These are phyloP conservation scores for Haberlea rhodopensis DNA, from an alignment of 257 asterid genomes.

Conservation along the genomic window DNA sequence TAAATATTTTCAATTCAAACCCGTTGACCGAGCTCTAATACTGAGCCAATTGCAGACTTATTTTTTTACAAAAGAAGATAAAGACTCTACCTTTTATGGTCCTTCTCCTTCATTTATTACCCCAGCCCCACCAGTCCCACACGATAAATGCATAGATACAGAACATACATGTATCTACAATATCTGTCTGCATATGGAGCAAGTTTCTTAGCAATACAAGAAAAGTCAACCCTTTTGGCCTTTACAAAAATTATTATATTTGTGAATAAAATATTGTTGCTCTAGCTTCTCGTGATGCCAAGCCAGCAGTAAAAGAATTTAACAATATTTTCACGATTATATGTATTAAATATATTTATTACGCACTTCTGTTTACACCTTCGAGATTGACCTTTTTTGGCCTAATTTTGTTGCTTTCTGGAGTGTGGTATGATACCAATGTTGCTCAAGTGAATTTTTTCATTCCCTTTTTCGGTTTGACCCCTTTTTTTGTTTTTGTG, in stretches of 20 bases:
- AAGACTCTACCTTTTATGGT: slow-evolving; percentile 29
- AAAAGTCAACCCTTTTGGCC: slow-evolving; percentile 43
- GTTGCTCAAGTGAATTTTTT: slow-evolving; percentile 10
- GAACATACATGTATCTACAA: not conserved
- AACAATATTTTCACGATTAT: slow-evolving; percentile 1
- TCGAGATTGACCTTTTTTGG: slow-evolving; percentile 21
- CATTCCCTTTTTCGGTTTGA: too few species aligned
- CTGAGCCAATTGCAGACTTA: slow-evolving; percentile 35
- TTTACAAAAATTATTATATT: slow-evolving; percentile 20
- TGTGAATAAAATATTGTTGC: not conserved
- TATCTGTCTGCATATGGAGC: slow-evolving; percentile 15
- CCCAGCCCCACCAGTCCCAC: not conserved
- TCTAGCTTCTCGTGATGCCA: slow-evolving; percentile 55
- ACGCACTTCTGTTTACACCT: slow-evolving; percentile 37
- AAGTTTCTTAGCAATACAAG: slow-evolving; percentile 31
- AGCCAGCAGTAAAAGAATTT: slow-evolving; percentile 34
- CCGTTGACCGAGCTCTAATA: slow-evolving; percentile 9
- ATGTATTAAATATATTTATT: slow-evolving; percentile 3
- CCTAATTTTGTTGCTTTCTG: not conserved
- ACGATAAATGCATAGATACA: slow-evolving; percentile 16
- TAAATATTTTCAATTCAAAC: too few species aligned
- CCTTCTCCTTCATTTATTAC: slow-evolving; percentile 12
- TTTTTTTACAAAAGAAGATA: too few species aligned
- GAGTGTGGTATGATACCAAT: not conserved
- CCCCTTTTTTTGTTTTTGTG: slow-evolving; percentile 5